phyloP scores from a whole-genome alignment of 148 eudicot genomes.

The Persicaria maculosa region DNA sequence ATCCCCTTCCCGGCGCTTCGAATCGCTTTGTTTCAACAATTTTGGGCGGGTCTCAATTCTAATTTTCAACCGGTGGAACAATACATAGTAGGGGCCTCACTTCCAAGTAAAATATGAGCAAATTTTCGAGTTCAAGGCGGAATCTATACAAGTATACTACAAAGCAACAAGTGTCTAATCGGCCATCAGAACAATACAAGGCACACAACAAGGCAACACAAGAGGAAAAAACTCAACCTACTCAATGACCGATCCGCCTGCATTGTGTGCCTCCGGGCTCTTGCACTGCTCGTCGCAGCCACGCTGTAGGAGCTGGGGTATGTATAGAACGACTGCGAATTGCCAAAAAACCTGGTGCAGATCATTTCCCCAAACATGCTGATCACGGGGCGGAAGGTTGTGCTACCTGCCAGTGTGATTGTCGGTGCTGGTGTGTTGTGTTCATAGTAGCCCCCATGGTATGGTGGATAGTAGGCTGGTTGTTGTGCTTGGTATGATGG shows the following conservation, averaged over 20 bases:
- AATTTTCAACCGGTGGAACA: neutral
- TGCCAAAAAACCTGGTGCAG: conserved; percentile 50
- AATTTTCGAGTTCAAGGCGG: neutral
- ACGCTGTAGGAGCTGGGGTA: conserved; percentile 38
- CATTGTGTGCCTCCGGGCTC: conserved; percentile 45
- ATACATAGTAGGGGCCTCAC: neutral
- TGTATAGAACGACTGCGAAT: conserved; percentile 30
- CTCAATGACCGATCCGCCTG: conserved; percentile 49
- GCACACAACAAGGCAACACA: conserved; percentile 48
- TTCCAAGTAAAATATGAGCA: neutral
- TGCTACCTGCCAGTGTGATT: conserved; percentile 30
- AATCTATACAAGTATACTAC: conserved; percentile 9
- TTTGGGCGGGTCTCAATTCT: neutral
- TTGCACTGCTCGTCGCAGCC: conserved; percentile 24
- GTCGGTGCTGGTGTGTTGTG: conserved; percentile 17
- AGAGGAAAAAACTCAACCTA: conserved; percentile 55
- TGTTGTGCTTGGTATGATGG: conserved; percentile 16
- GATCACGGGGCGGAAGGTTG: conserved; percentile 29
- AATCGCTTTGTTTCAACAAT: neutral
- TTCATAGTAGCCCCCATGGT: conserved; percentile 11
- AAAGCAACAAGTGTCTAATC: neutral
- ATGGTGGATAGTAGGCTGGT: conserved; percentile 11
- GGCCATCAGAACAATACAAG: conserved; percentile 42
- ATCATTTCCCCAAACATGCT: conserved; percentile 75
- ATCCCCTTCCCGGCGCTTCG: no score